Conservation (phyloP, 2,329 filamentous ascomycete species). For the Daldinia sp. region DNA sequence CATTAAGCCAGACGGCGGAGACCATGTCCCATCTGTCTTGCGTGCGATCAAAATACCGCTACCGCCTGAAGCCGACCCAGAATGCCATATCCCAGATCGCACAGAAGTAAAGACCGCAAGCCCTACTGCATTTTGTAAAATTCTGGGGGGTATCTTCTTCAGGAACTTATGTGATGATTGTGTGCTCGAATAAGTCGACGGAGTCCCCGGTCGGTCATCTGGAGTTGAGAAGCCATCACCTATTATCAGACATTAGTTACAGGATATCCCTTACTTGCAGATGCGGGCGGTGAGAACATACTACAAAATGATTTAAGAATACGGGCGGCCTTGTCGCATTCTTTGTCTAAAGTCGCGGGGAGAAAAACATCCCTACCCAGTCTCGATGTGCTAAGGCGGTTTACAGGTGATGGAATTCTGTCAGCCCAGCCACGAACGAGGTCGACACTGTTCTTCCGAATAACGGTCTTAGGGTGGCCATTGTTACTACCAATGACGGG, state of each 20-base stretch:
- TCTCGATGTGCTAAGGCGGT: slow-evolving; percentile 72
- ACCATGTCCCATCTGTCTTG: slow-evolving; percentile 89
- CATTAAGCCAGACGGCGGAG: slow-evolving; percentile 89
- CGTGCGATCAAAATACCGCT: slow-evolving; percentile 88
- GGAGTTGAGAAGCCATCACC: slow-evolving; percentile 68
- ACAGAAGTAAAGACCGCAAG: slow-evolving; percentile 96
- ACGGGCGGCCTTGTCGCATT: slow-evolving; percentile 90
- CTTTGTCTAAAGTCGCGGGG: slow-evolving; percentile 86
- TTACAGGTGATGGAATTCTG: slow-evolving; percentile 71
- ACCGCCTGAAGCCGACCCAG: slow-evolving; percentile 89
- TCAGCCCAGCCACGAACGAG: slow-evolving; percentile 61
- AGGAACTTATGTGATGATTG: slow-evolving; percentile 66
- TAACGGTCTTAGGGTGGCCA: slow-evolving; percentile 54
- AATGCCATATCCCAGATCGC: slow-evolving; percentile 92
- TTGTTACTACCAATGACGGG: slow-evolving; percentile 55
- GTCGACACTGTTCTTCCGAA: slow-evolving; percentile 51
- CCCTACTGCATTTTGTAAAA: slow-evolving; percentile 89
- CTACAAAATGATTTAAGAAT: slow-evolving; percentile 93
- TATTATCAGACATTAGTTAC: slow-evolving; percentile 47
- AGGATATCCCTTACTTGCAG: slow-evolving; percentile 24
- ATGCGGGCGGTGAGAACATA: slow-evolving; percentile 57
- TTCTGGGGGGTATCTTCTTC: slow-evolving; percentile 87
- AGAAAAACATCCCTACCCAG: slow-evolving; percentile 83
- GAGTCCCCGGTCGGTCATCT: slow-evolving; percentile 53
- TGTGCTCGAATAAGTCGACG: slow-evolving; percentile 53